A percentile compares a stretch with the other conserved stretches of the same genome.
These are phyloP conservation scores for Aspergillus saccharolyticus DNA, from an alignment of 495 filamentous ascomycete genomes.

Conservation along the genomic window DNA sequence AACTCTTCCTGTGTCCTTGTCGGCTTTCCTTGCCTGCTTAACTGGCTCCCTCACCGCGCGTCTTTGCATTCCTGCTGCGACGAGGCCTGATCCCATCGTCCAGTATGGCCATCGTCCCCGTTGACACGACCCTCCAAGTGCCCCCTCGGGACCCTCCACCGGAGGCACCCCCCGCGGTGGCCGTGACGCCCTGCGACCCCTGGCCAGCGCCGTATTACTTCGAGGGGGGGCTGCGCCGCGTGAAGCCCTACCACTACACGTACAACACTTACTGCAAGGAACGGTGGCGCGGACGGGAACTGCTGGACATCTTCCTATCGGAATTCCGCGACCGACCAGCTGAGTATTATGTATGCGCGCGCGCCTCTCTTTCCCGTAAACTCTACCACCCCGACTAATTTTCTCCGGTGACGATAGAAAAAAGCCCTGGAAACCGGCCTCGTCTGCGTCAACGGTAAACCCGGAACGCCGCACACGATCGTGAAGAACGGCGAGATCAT, in stretches of 20 bases:
- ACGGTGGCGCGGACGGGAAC: constrained; percentile 71
- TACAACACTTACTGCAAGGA: constrained; percentile 94
- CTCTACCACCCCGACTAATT: neutral
- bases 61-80: constrained; percentile 54
- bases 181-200: constrained; percentile 58
- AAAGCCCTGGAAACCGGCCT: constrained; percentile 73
- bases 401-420: constrained; percentile 43
- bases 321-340: constrained; percentile 83
- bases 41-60: constrained; percentile 57
- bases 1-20: neutral
- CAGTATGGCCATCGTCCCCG: constrained; percentile 52
- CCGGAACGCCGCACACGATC: constrained; percentile 48
- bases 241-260: constrained; percentile 82
- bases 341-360: constrained; percentile 70
- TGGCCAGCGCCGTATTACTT: constrained; percentile 59
- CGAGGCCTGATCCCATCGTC: constrained; percentile 44
- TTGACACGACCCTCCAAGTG: constrained; percentile 33
- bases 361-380: neutral
- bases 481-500: constrained; percentile 81
- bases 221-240: constrained; percentile 71
- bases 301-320: constrained; percentile 75
- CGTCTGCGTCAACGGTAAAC: constrained; percentile 68
- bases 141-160: constrained; percentile 31
- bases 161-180: constrained; percentile 48
- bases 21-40: neutral